phyloP scores from a whole-genome alignment of 176 grass and related monocot species.

The Bonia amplexicaulis region DNA sequence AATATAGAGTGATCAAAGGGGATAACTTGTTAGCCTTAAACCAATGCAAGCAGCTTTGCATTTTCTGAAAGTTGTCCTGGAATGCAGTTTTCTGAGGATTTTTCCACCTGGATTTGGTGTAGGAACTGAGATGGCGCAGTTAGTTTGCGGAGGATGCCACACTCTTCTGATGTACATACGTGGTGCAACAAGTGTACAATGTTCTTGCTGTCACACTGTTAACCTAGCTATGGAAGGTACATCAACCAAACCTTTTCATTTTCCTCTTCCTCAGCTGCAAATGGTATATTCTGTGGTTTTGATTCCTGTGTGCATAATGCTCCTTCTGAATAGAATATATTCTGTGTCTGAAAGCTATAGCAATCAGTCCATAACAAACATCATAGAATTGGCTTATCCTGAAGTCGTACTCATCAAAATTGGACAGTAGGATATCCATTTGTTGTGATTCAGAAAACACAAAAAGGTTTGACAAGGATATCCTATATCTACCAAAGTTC shows the following conservation, averaged over 20 bases:
- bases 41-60: neutral
- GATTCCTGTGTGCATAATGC: constrained; percentile 8
- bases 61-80: constrained; percentile 5
- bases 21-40: neutral
- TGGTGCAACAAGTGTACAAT: constrained; percentile 88
- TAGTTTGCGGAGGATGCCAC: constrained; percentile 96
- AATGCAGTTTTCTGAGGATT: neutral
- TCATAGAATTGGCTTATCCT: constrained; percentile 25
- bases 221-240: constrained; percentile 94
- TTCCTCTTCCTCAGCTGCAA: constrained; percentile 13
- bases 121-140: constrained; percentile 97
- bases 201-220: constrained; percentile 95
- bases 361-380: constrained; percentile 20
- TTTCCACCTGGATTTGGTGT: neutral
- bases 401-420: constrained; percentile 30
- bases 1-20: constrained; percentile 1
- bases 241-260: constrained; percentile 6
- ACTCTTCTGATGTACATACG: constrained; percentile 98
- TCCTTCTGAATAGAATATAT: constrained; percentile 10
- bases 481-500: constrained; percentile 1
- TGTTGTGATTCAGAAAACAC: constrained; percentile 27
- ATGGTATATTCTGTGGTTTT: constrained; percentile 24
- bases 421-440: neutral
- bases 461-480: constrained; percentile 18
- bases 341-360: neutral